Base-by-base conservation (phyloP, 176 grass and related monocot species). In the Musa troglodytarum region DNA sequence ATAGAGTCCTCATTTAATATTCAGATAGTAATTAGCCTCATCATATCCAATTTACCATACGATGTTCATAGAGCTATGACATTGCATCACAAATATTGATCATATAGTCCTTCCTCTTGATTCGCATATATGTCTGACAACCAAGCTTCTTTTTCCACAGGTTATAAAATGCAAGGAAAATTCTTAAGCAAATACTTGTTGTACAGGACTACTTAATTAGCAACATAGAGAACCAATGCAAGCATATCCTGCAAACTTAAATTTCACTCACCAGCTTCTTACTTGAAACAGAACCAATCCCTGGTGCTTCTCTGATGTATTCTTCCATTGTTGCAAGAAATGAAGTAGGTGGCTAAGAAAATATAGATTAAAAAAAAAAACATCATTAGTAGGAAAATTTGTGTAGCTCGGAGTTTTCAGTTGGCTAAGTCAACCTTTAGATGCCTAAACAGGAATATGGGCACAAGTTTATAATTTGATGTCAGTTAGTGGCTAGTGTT, bases 291-390 rank as follows among this genome's bases (percentile, higher is more conserved):
- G 71, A 82, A 72, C 81, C 65, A 52, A 67, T 74, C 63, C 84
- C 74, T 52, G 90, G 90, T 80, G 95, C 95, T 94, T 94, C 95
- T 94, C 88, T 94, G 75, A 94, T 89, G 67, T 94, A 99, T 65
- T 99, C 90, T 82, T 99, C 95, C 90, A 99, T 94, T 12, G 95
- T 92, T 54, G 83, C 82, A 78, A 92, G 73, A 81, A 99, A 99
- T 72, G 95, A 94, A 84, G 88, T 82, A 71, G 95, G 95, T 19
- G 95, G 95, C 95, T 99, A 76, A 77, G 83, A 80, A 78, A 51
- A 74, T 8, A 73, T 73, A 54, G 1, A 74, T 10, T 9, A 17
- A 17, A 28, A 9, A 57, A 22, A 22, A 22, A 22, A 19, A 19
- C 13, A 68, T 20, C 16, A 50, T 52, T 13, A 71, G 8, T 52